These are phyloP conservation scores for Trichoderma sp. DNA, from an alignment of 2,329 filamentous ascomycete genomes.

Conservation along the genomic window DNA sequence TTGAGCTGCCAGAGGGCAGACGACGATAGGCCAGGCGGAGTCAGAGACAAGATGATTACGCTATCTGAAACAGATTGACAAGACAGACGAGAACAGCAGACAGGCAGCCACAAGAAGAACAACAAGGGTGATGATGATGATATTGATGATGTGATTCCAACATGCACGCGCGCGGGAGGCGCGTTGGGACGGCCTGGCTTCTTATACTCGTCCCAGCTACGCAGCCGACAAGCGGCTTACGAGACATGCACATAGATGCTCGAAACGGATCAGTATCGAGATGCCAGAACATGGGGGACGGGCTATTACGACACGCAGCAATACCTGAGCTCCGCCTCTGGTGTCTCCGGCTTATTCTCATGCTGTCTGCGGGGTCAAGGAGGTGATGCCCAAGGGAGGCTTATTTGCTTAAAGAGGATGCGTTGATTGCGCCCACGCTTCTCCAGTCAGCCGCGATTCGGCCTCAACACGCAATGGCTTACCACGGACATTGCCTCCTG, in stretches of 20 bases:
- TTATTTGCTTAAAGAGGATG: slow-evolving; percentile 12
- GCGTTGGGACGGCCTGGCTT: slow-evolving; percentile 9
- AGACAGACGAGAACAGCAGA: background rate
- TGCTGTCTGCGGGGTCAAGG: background rate
- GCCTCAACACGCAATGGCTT: slow-evolving; percentile 17
- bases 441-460: background rate
- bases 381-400: background rate
- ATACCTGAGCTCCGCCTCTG: background rate
- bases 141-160: background rate
- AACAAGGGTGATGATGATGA: background rate
- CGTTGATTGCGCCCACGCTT: slow-evolving; percentile 24
- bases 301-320: background rate
- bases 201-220: slow-evolving; percentile 2
- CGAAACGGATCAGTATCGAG: background rate
- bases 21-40: background rate
- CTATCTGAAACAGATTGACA: background rate
- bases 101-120: background rate
- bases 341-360: slow-evolving; percentile 1
- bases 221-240: background rate
- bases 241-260: background rate
- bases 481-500: slow-evolving; percentile 4
- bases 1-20: background rate
- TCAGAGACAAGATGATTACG: background rate
- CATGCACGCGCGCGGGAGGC: background rate
- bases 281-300: background rate